phyloP scores from a whole-genome alignment of 1,284 basidiomycete species.

The Ceratobasidium sp. region DNA sequence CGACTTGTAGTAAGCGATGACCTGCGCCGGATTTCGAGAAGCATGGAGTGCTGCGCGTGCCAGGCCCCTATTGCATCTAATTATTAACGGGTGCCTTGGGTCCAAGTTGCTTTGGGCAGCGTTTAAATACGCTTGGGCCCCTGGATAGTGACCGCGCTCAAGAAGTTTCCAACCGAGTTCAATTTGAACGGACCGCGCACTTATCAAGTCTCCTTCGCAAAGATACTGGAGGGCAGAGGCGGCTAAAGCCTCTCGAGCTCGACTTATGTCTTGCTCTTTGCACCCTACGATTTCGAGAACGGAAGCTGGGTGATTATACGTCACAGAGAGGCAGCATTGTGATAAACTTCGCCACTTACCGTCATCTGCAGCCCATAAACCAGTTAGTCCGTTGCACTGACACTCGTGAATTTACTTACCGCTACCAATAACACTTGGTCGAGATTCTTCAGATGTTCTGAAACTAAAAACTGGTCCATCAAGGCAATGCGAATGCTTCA shows the following conservation, averaged over 20 bases:
- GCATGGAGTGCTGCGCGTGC: not conserved
- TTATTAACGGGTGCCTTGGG: not conserved
- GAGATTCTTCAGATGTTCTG: not conserved
- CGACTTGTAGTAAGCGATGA: not conserved
- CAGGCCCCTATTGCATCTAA: not conserved
- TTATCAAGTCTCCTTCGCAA: not conserved
- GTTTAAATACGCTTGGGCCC: slow-evolving; percentile 13
- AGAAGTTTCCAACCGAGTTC: slow-evolving; percentile 2
- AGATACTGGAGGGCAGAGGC: slow-evolving; percentile 19
- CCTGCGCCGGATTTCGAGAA: not conserved
- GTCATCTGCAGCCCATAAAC: slow-evolving; percentile 8
- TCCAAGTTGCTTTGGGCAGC: not conserved
- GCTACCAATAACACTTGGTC: slow-evolving; percentile 27
- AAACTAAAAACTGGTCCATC: slow-evolving; percentile 15
- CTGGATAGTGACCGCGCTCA: not conserved
- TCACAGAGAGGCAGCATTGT: not conserved
- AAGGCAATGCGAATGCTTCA: not conserved
- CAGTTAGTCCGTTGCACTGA: not conserved
- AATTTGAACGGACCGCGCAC: slow-evolving; percentile 7
- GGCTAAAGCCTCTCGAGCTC: not conserved
- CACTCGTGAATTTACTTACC: not conserved
- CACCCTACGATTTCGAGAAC: not conserved
- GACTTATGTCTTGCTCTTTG: not conserved
- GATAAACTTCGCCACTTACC: not conserved
- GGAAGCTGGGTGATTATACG: slow-evolving; percentile 4